A percentile compares a stretch with the other conserved stretches of the same genome.
Evolutionary conservation across 1,284 basidiomycete genomes (phyloP).

Genomic region (Xerocomus cyaneibrunnescens): DNA sequence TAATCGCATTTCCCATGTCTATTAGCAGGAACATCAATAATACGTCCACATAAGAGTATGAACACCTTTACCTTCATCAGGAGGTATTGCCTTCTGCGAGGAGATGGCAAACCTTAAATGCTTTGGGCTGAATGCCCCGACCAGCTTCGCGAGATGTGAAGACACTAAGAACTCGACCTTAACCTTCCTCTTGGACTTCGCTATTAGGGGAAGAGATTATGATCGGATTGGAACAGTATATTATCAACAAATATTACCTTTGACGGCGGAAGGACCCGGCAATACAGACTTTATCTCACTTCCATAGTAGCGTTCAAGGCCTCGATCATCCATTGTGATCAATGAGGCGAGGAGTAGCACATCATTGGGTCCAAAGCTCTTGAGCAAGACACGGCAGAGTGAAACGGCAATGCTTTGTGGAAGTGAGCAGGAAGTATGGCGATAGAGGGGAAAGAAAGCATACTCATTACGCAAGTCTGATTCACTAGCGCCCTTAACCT

Average conservation of each 20-base stretch:
- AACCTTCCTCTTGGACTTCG: background rate
- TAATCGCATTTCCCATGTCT: slow-evolving; percentile 7
- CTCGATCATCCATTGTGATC: slow-evolving; percentile 12
- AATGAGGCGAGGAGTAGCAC: slow-evolving; percentile 21
- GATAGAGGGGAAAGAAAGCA: background rate
- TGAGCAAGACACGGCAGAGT: slow-evolving; percentile 24
- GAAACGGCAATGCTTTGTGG: slow-evolving; percentile 19
- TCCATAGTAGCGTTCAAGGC: slow-evolving; percentile 4
- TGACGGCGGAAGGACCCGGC: background rate
- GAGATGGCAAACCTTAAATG: background rate
- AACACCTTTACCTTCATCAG: background rate
- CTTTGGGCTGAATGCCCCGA: background rate
- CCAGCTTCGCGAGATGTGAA: background rate
- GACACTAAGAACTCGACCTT: slow-evolving; percentile 1
- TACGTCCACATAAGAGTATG: background rate
- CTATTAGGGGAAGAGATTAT: background rate
- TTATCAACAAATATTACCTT: slow-evolving; percentile 3
- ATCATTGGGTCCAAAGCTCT: slow-evolving; percentile 19
- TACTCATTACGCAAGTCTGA: slow-evolving; percentile 7
- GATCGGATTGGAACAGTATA: background rate
- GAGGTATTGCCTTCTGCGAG: background rate
- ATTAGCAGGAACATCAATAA: background rate
- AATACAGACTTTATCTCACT: background rate
- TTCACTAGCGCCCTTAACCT: background rate
- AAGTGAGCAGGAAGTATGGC: background rate